A percentile compares a stretch with the other conserved stretches of the same genome.
Conservation (phyloP, 106 monocot genomes). For the Posidonia australis region DNA sequence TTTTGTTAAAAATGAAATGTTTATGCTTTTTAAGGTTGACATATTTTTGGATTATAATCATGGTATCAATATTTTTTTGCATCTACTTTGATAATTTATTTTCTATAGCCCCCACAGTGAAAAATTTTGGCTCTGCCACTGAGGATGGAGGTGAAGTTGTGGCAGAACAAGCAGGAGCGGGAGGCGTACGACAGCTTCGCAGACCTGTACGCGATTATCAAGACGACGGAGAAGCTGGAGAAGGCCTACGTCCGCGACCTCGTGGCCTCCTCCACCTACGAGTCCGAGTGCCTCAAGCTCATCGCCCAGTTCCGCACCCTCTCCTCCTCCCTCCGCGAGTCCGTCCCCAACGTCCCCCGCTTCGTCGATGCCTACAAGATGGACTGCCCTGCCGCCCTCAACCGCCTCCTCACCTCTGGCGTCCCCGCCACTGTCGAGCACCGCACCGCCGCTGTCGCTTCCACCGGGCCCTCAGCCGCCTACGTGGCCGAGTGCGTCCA, state of each 20-base stretch:
- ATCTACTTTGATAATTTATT: no score
- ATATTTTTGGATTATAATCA: no score
- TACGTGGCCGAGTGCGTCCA: slow-evolving; percentile 80
- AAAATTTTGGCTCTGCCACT: no score
- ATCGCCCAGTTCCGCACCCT: slow-evolving; percentile 76
- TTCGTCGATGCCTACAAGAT: slow-evolving; percentile 75
- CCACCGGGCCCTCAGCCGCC: slow-evolving; percentile 25
- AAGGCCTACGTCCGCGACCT: slow-evolving; percentile 92
- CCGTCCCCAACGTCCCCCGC: slow-evolving; percentile 49
- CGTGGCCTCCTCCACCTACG: slow-evolving; percentile 74
- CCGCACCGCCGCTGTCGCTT: slow-evolving; percentile 19
- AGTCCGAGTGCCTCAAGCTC: slow-evolving; percentile 84
- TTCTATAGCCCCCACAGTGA: no score
- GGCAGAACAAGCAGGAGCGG: slow-evolving; percentile 75
- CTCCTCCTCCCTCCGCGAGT: slow-evolving; percentile 47
- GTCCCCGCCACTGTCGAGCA: slow-evolving; percentile 92
- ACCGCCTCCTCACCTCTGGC: slow-evolving; percentile 64
- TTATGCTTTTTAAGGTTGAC: no score
- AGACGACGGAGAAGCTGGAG: slow-evolving; percentile 88
- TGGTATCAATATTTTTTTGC: no score
- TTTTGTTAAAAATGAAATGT: no score
- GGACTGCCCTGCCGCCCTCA: slow-evolving; percentile 71
- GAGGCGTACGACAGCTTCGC: slow-evolving; percentile 84
- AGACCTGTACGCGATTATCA: slow-evolving; percentile 90
- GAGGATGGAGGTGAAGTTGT: slow-evolving; percentile 20